Evolutionary conservation across 106 monocot species (phyloP).

Genomic region (Phalaenopsis aphrodite): DNA sequence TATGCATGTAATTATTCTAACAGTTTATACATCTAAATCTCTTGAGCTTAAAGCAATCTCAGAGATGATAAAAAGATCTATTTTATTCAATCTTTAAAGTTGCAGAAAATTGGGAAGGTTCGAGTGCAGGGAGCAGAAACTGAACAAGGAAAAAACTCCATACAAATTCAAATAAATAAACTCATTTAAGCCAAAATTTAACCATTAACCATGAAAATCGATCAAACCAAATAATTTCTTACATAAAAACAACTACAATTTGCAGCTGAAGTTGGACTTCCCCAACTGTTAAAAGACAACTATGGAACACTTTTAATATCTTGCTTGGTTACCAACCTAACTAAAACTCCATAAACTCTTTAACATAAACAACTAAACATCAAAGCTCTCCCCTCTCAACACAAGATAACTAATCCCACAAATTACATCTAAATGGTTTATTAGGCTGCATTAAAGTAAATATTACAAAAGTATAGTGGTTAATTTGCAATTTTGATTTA

Average conservation of each 20-base stretch:
- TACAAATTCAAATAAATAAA: background rate
- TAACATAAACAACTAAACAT: background rate
- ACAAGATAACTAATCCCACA: slow-evolving; percentile 1
- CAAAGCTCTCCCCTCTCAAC: slow-evolving; percentile 1
- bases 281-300: background rate
- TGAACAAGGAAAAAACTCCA: background rate
- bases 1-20: too few species aligned
- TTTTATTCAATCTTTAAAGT: too few species aligned
- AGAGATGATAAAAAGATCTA: too few species aligned
- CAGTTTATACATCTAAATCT: too few species aligned
- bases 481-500: background rate
- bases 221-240: slow-evolving; percentile 1
- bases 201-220: background rate
- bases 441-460: background rate
- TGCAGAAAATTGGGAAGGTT: too few species aligned
- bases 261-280: background rate
- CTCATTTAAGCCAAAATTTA: background rate
- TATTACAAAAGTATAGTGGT: slow-evolving; percentile 2
- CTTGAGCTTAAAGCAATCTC: too few species aligned
- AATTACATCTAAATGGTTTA: slow-evolving; percentile 1
- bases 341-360: background rate
- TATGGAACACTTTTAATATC: background rate
- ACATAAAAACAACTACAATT: background rate
- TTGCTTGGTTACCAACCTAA: background rate
- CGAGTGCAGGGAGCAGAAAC: too few species aligned